These are phyloP conservation scores for Paraleonurus japonicus DNA, from an alignment of 257 asterid species.

Conservation along the genomic window DNA sequence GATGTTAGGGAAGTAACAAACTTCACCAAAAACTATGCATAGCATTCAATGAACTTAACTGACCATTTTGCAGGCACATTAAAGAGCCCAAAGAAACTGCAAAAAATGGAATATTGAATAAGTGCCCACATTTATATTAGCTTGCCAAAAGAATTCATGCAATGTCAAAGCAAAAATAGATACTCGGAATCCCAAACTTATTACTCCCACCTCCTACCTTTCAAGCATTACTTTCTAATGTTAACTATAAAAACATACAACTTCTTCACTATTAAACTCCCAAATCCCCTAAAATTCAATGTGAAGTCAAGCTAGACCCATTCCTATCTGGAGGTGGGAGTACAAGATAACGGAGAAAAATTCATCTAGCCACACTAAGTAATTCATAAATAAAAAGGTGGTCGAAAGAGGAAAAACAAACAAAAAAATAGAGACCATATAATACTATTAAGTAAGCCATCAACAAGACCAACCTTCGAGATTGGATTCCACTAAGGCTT, in stretches of 20 bases:
- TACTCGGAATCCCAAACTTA: not conserved
- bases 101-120: constrained; percentile 27
- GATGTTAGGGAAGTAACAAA: constrained; percentile 8
- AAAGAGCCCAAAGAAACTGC: constrained; percentile 95
- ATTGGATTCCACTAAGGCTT: constrained; percentile 83
- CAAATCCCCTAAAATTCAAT: not conserved
- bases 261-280: not conserved
- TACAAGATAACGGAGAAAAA: not conserved
- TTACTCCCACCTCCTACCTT: constrained; percentile 1
- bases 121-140: constrained; percentile 22
- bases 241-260: not conserved
- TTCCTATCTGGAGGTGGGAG: not conserved
- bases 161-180: constrained; percentile 15
- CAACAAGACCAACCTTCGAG: constrained; percentile 64
- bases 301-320: not conserved
- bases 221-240: not conserved
- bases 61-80: constrained; percentile 93
- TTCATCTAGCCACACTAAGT: not conserved
- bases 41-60: constrained; percentile 24
- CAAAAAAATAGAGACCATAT: not conserved
- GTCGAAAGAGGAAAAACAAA: not conserved
- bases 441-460: constrained; percentile 14
- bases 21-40: constrained; percentile 13
- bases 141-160: not conserved
- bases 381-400: constrained; percentile 1